phyloP scores from a whole-genome alignment of 2,329 filamentous ascomycete species.

The Ascochyta clinopodiicola region DNA sequence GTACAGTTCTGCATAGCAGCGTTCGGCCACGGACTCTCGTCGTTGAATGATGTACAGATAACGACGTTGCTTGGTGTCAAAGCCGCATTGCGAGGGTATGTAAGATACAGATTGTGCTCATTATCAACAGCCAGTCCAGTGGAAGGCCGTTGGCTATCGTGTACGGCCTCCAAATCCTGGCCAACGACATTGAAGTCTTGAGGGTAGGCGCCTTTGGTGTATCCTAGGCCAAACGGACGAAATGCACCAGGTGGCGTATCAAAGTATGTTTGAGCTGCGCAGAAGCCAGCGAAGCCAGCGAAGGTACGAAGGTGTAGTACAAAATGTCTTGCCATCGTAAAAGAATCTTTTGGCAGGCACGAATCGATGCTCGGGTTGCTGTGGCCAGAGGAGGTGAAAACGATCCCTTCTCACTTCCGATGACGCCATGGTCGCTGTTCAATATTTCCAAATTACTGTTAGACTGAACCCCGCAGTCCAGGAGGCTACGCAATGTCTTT shows the following conservation, averaged over 20 bases:
- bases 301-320: neutral
- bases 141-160: slow-evolving; percentile 47
- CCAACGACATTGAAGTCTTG: slow-evolving; percentile 50
- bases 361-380: neutral
- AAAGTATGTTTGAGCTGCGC: slow-evolving; percentile 10
- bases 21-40: slow-evolving; percentile 50
- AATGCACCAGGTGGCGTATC: slow-evolving; percentile 17
- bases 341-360: neutral
- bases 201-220: slow-evolving; percentile 28
- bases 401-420: neutral
- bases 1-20: slow-evolving; percentile 52
- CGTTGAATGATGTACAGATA: slow-evolving; percentile 48
- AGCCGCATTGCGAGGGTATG: slow-evolving; percentile 51
- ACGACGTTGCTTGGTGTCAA: slow-evolving; percentile 49
- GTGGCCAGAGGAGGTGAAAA: neutral
- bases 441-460: neutral
- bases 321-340: neutral
- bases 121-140: slow-evolving; percentile 51
- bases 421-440: neutral
- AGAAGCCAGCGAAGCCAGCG: neutral
- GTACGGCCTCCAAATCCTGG: slow-evolving; percentile 45
- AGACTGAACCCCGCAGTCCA: neutral
- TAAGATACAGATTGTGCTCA: slow-evolving; percentile 49
- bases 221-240: slow-evolving; percentile 21
- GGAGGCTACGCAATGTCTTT: neutral